These are phyloP conservation scores for Elaphomyces granulatus DNA, from an alignment of 495 filamentous ascomycete genomes.

Conservation along the genomic window DNA sequence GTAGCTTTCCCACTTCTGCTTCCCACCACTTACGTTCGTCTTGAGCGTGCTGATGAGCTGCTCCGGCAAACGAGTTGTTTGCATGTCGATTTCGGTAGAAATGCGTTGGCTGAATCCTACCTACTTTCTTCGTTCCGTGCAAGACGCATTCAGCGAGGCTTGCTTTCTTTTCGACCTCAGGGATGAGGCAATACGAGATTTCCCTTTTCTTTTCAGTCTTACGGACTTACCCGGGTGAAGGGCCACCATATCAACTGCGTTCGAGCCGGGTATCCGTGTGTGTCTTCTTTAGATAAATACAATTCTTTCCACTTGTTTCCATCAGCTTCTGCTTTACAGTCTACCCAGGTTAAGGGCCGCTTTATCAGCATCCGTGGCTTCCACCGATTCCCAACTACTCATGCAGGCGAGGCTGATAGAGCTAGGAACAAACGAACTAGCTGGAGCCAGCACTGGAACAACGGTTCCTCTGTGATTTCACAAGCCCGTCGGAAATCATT, in stretches of 20 bases:
- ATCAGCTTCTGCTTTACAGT: no score
- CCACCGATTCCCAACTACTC: no score
- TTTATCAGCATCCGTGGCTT: no score
- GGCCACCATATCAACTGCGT: background rate
- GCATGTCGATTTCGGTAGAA: background rate
- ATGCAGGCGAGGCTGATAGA: no score
- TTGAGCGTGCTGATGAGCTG: background rate
- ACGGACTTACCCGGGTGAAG: background rate
- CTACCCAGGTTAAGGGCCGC: no score
- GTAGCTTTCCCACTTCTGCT: no score
- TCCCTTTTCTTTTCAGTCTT: background rate
- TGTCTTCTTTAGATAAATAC: no score
- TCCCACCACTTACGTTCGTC: background rate
- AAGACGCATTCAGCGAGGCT: background rate
- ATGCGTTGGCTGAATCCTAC: background rate
- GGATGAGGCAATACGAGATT: background rate
- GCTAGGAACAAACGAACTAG: background rate
- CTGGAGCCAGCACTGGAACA: background rate
- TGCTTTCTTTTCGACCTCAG: background rate
- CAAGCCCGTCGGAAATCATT: no score
- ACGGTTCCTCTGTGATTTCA: no score
- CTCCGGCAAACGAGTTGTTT: background rate
- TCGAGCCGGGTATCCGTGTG: background rate
- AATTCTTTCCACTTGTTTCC: no score
- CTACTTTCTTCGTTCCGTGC: background rate